Base-by-base conservation (phyloP, 257 asterid species). In the Capsicum baccatum region DNA sequence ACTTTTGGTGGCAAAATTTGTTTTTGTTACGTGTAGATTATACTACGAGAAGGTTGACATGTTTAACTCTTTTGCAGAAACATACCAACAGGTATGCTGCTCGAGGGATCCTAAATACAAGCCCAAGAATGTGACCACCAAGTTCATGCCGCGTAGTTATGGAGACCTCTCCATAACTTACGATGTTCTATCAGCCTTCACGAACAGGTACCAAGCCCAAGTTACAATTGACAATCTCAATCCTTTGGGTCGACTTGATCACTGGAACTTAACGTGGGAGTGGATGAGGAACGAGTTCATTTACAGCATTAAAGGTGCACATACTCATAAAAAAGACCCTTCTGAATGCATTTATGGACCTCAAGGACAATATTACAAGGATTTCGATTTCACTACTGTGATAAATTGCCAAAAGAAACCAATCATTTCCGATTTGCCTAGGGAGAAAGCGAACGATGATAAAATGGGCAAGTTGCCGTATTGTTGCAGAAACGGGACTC, bases 271-370 rank as follows among this genome's bases (percentile, higher is more conserved):
- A 26, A 93, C 98, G 0, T 96, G 99, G 99, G 97, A 96, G 14
- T 96, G 98, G 99, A 94, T 94, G 99, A 83, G 95, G 44, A 93
- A 90, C 81, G 99, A 94, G 85, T 96, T 96, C 89, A 94, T 96
- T n/a, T n/a, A 91, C 89, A 83, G 55, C 66, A 96, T 96, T 97
- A 87, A 83, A 9, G 99, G 98, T 10, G 99, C 99, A 8, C 92
- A 87, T 87, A 92, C 98, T 5, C 98, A 88, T 88, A 83, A 84
- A 47, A 92, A 78, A 80, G 97, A 94, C 52, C 93, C 98, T 84
- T 89, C 95, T 10, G 97, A 89, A 0, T 96, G 99, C 84, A 84
- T 96, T 74, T 96, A 93, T 16, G 99, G 99, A 17, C 91, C 98
- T 2, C 98, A 94, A 69, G 99, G 99, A 2, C 91, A 91, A 57